A percentile compares a stretch with the other conserved stretches of the same genome.
phyloP scores from a whole-genome alignment of 139 green algal species.

The Micromonas commoda region DNA sequence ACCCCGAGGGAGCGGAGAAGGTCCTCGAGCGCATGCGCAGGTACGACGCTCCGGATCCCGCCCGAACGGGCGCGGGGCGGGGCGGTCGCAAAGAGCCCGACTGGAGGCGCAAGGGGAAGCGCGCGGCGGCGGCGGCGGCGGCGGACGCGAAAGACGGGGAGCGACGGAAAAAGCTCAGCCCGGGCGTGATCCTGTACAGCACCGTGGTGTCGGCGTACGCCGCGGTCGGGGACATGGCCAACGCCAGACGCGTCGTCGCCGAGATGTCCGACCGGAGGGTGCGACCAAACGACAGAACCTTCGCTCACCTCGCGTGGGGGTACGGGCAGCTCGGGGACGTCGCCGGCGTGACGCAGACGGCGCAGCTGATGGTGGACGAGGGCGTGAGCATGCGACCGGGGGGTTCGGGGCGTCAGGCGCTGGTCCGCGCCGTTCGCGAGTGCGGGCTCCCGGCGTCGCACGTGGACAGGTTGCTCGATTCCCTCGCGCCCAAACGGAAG shows the following conservation, averaged over 20 bases:
- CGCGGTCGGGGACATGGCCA: neutral
- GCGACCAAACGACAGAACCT: conserved; percentile 19
- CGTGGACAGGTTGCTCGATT: neutral
- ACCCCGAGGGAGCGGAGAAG: conserved; percentile 11
- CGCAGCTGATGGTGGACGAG: neutral
- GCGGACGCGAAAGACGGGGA: neutral
- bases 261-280: conserved; percentile 12
- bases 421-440: neutral
- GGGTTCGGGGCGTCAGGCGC: too few species aligned
- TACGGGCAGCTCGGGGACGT: conserved; percentile 20
- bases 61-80: neutral
- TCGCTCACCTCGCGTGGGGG: conserved; percentile 14
- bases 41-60: neutral
- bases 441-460: neutral
- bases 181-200: neutral
- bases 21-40: neutral
- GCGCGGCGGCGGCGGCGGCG: too few species aligned
- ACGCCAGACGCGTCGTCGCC: conserved; percentile 1
- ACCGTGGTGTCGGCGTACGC: conserved; percentile 11
- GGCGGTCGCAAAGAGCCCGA: neutral
- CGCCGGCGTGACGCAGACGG: neutral
- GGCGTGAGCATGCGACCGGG: neutral
- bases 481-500: neutral
- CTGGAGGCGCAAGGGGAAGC: neutral
- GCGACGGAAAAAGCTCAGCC: neutral